These are phyloP conservation scores for Colletotrichum sp. DNA, from an alignment of 2,329 filamentous ascomycete genomes.

Conservation along the genomic window DNA sequence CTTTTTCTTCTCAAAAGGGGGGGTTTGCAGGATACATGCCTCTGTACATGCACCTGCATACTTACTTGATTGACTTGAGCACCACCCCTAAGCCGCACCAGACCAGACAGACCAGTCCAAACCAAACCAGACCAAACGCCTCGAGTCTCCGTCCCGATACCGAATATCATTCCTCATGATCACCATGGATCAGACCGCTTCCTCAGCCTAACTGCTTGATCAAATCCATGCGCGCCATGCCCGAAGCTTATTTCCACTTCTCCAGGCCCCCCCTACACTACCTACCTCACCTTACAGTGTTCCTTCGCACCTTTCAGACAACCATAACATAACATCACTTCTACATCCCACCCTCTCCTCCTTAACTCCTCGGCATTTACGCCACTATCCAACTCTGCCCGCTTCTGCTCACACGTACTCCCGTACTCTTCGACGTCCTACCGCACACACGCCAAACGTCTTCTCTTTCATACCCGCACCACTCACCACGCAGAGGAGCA, in stretches of 20 bases:
- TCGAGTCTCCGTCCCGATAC: conserved; percentile 7
- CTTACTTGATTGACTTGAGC: background rate
- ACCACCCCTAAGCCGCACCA: background rate
- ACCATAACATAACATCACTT: conserved; percentile 15
- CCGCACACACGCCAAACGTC: background rate
- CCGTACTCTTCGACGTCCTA: background rate
- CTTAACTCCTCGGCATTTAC: conserved; percentile 16
- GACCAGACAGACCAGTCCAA: background rate
- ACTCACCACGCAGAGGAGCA: background rate
- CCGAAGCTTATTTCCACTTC: conserved; percentile 18
- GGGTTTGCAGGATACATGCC: background rate
- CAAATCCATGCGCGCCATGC: conserved; percentile 11
- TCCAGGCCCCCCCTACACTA: background rate
- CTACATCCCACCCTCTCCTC: background rate
- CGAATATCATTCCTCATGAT: background rate
- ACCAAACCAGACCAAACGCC: conserved; percentile 5
- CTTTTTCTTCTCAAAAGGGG: background rate
- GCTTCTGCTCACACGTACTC: background rate
- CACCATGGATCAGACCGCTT: conserved; percentile 12
- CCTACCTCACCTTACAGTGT: background rate
- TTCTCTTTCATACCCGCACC: background rate
- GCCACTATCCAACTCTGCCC: background rate
- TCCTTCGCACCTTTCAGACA: background rate
- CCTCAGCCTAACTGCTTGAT: conserved; percentile 6
- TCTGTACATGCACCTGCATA: background rate